Conservation (phyloP, 441 rosid species). For the Pelargonium citronellum region DNA sequence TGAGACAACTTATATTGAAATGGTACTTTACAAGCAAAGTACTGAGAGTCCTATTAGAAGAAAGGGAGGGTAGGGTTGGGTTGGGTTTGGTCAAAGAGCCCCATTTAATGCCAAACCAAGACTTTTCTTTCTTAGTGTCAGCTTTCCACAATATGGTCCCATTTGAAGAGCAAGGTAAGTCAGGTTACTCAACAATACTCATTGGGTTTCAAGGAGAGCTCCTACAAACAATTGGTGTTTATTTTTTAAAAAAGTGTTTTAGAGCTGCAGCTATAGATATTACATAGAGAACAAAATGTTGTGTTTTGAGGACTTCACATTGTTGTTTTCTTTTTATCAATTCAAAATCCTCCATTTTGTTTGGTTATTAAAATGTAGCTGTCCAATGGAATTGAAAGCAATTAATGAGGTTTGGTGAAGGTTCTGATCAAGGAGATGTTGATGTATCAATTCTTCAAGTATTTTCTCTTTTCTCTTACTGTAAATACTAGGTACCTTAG, state of each 20-base stretch:
- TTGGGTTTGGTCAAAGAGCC: not conserved
- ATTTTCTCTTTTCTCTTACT: no score
- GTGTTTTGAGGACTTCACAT: no score
- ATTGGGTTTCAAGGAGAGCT: not conserved
- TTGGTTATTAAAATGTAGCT: not conserved
- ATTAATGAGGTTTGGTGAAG: not conserved
- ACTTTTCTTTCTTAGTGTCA: not conserved
- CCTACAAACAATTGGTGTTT: not conserved
- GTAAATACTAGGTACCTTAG: no score
- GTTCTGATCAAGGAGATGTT: not conserved
- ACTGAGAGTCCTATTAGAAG: no score
- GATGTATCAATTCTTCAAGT: not conserved
- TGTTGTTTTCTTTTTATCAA: not conserved
- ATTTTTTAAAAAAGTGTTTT: not conserved
- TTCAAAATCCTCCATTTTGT: not conserved
- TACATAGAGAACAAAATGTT: not conserved
- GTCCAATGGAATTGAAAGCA: conserved; percentile 4
- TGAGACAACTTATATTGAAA: no score
- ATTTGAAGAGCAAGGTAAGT: not conserved
- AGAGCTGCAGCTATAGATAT: not conserved
- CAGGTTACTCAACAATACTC: not conserved
- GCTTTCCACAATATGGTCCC: not conserved
- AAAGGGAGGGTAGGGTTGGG: not conserved
- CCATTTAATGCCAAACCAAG: not conserved
- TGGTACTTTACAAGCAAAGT: no score